Evolutionary conservation across 345 rosid species (phyloP), one percentile per base, ranked within the genome.

Genomic region (Lepidium didymum): DNA sequence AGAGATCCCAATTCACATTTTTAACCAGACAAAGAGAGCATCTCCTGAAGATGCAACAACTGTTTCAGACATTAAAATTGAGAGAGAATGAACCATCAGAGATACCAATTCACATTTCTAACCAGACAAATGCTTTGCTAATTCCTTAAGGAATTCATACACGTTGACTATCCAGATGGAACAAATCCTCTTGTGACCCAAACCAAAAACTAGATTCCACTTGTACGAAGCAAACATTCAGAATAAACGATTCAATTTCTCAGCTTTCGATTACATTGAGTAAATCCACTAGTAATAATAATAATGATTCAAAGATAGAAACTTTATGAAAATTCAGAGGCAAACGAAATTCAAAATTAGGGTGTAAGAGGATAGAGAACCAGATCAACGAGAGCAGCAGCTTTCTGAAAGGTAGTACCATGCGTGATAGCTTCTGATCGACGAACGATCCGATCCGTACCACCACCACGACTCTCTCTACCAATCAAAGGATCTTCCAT

Each of bases 331-430:
- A 43, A 15, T 2, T 18, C 4, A 8, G 18, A 62, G 10, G 58
- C n/a, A 65, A 21, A 51, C 6, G 34, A 67, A 21, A 57, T 10
- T 9, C 5, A 1, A 10, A 49, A 16, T 42, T 33, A 35, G 46
- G 43, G 56, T 0, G 40, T 8, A 10, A 31, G 56, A 59, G 53
- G 53, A 55, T 5, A 18, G 64, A 54, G 56, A 18, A 93, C 99
- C 85, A 94, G 92, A 86, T 94, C 99, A 73, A 91, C 97, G 49
- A 94, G 90, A 4, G 99, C 97, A 50, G 99, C 99, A n/a, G 97
- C 99, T 65, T 83, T 86, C 79, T 94, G 95, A 64, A 67, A 89
- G 54, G 79, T 71, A 51, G 96, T 83, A 69, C 97, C 99, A 53
- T 75, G 73, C 3, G 97, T 64, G 70, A 94, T 86, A 31, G 99